Percentiles rank a stretch among this genome's conserved stretches.
These are phyloP conservation scores for Emergomyces africanus DNA, from an alignment of 2,329 filamentous ascomycete genomes.

Conservation along the genomic window DNA sequence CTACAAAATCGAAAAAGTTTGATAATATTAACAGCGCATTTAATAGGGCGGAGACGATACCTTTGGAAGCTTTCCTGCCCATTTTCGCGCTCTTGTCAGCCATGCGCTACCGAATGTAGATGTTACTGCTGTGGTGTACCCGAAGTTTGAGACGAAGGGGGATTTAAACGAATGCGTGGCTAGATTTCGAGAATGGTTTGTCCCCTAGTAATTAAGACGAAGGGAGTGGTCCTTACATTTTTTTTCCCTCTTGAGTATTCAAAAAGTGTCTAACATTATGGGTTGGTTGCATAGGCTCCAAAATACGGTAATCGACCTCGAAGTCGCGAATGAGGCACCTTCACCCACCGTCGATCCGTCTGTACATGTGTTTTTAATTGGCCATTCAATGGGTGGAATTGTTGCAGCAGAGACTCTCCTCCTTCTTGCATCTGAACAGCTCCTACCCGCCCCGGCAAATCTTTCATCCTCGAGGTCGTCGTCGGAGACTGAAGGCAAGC, in stretches of 20 bases:
- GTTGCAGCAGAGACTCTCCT: constrained; percentile 83
- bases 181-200: constrained; percentile 36
- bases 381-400: constrained; percentile 88
- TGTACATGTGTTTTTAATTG: constrained; percentile 67
- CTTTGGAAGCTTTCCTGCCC: constrained; percentile 34
- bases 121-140: constrained; percentile 33
- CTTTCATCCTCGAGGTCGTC: constrained; percentile 10
- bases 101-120: constrained; percentile 31
- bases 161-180: constrained; percentile 34
- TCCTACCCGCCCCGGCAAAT: constrained; percentile 27
- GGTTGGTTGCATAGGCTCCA: constrained; percentile 50
- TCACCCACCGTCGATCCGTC: constrained; percentile 79
- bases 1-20: neutral
- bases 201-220: neutral
- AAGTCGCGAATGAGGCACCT: constrained; percentile 66
- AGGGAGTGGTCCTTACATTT: neutral
- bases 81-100: constrained; percentile 29
- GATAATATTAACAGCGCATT: neutral
- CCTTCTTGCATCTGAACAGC: constrained; percentile 55
- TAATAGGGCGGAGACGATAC: constrained; percentile 37
- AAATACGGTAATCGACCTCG: constrained; percentile 86
- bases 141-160: constrained; percentile 38
- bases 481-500: constrained; percentile 9
- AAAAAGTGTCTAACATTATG: neutral
- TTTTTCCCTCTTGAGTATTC: neutral